Base-by-base conservation (phyloP, 2,329 filamentous ascomycete genomes). In the Cadophora luteo-olivacea region DNA sequence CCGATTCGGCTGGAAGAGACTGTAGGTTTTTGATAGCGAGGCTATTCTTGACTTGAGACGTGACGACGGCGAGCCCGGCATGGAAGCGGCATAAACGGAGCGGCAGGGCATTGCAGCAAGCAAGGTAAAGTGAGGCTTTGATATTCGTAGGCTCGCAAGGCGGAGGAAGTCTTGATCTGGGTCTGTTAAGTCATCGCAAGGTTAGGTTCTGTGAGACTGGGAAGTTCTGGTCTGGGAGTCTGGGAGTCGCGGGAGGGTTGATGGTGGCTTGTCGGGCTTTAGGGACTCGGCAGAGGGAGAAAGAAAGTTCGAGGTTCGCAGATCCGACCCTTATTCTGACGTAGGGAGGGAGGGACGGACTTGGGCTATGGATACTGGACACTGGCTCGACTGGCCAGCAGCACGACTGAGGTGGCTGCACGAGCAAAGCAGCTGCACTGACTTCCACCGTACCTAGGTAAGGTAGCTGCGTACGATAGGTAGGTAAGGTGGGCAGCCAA, bases 11-110 rank as follows among this genome's bases (percentile, higher is more conserved):
- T 5, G 22, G 6, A 25, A 8, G 36, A 38, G n/a, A 51, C 4
- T 25, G n/a, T 25, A 54, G 61, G 48, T 54, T 54, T 54, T 64
- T 29, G 48, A 14, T 38, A 16, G 22, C 19, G 19, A 41, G 51
- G 48, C 32, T 54, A 38, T 54, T 48, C 33, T 64, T 25, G 61
- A 64, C 29, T 36, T 54, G 61, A 45, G 48, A 64, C 32, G 33
- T 54, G 29, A 51, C 11, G 22, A 41, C n/a, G 32, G 32, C 61
- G 22, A 55, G 61, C 14, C n/a, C n/a, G 32, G 32, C 22, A 41
- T 54, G 51, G 41, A 11, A 32, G 24, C n/a, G 33, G 32, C 36
- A n/a, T 25, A 61, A 57, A 7, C 14, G 16, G 29, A 32, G 45
- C 22, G 41, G 41, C 41, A 49, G 25, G 60, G 41, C 14, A 38